A percentile compares a stretch with the other conserved stretches of the same genome.
Evolutionary conservation across 768 basidiomycete species (phyloP).

Genomic region (Holtermanniella nyarrowii): DNA sequence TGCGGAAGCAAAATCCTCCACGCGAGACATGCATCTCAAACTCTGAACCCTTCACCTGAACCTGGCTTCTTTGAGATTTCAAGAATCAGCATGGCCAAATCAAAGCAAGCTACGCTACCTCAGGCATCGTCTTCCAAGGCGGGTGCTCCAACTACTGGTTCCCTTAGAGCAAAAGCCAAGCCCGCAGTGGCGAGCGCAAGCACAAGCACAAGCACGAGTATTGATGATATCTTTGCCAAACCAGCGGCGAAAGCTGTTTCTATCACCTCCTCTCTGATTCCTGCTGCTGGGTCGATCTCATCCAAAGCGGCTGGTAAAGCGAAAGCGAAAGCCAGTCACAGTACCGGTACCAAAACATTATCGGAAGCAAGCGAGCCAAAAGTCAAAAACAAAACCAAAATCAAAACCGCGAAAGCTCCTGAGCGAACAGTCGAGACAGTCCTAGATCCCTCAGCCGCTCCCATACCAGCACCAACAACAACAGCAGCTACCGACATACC

Average conservation of each 20-base stretch:
- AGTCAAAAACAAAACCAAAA: slow-evolving; percentile 3
- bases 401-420: background rate
- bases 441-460: slow-evolving; percentile 11
- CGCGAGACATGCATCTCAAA: too few relatives aligned
- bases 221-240: slow-evolving; percentile 21
- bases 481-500: background rate
- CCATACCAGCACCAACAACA: background rate
- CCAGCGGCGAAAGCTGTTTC: background rate
- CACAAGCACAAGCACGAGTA: background rate
- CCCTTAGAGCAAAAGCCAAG: background rate
- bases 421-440: slow-evolving; percentile 9
- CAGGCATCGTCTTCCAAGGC: too few relatives aligned
- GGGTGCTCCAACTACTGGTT: too few relatives aligned
- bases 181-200: background rate
- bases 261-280: slow-evolving; percentile 10
- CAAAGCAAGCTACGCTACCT: too few relatives aligned
- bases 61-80: too few relatives aligned
- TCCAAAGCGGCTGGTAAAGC: background rate
- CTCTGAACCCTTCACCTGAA: too few relatives aligned
- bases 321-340: background rate
- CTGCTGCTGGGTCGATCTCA: background rate
- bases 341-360: too few relatives aligned
- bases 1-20: too few relatives aligned
- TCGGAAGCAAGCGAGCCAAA: background rate
- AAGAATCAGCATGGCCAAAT: too few relatives aligned